Conservation (phyloP, 1,139 yeast genomes). For the Kurtzmaniella quercitrusa region DNA sequence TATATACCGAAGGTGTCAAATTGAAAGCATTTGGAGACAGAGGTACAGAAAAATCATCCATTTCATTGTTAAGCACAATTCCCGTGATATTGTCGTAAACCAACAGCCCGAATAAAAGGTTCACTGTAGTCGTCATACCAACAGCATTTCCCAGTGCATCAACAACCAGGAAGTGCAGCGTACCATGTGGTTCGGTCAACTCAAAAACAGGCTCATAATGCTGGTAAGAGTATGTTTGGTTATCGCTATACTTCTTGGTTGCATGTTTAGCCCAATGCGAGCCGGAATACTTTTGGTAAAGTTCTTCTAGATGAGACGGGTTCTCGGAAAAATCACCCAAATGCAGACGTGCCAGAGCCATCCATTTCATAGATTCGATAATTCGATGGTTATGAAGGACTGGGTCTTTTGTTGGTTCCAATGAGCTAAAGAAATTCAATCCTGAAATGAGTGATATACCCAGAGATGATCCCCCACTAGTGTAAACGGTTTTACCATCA, state of each 20-base stretch:
- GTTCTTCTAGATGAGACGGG: slow-evolving; percentile 16
- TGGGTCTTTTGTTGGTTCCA: slow-evolving; percentile 13
- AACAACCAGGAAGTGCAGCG: slow-evolving; percentile 78
- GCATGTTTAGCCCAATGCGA: slow-evolving; percentile 56
- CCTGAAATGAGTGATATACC: slow-evolving; percentile 84
- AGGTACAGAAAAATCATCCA: slow-evolving; percentile 94
- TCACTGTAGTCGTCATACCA: slow-evolving; percentile 86
- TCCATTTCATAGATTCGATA: slow-evolving; percentile 90
- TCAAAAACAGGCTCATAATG: slow-evolving; percentile 79
- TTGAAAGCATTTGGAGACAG: slow-evolving; percentile 69
- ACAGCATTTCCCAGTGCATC: slow-evolving; percentile 74
- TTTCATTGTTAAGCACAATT: slow-evolving; percentile 77
- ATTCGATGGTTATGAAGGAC: slow-evolving; percentile 59
- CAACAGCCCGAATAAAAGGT: slow-evolving; percentile 75
- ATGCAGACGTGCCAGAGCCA: slow-evolving; percentile 77
- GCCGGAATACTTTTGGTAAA: slow-evolving; percentile 29
- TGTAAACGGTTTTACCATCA: slow-evolving; percentile 43
- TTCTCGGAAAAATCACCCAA: slow-evolving; percentile 56
- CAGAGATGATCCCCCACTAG: slow-evolving; percentile 75
- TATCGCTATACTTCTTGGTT: slow-evolving; percentile 41
- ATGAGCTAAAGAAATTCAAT: slow-evolving; percentile 51
- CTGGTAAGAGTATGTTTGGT: slow-evolving; percentile 61
- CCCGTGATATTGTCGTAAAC: slow-evolving; percentile 83
- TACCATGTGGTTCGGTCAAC: slow-evolving; percentile 76
- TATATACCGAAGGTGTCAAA: slow-evolving; percentile 74